Conservation (phyloP, 2,329 filamentous ascomycete species). For the Neospermospora avenae region DNA sequence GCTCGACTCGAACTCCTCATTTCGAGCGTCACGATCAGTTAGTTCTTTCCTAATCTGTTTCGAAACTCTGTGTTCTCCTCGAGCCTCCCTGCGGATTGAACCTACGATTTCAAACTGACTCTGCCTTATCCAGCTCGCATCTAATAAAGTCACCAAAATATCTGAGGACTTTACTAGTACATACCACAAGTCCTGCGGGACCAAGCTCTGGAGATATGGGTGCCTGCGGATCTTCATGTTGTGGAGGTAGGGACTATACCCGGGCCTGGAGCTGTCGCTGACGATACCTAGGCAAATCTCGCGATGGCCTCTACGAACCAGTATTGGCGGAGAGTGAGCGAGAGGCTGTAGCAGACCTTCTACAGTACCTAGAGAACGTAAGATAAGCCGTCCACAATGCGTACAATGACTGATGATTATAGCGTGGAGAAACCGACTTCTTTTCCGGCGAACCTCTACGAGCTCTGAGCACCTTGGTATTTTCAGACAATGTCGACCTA, state of each 20-base stretch:
- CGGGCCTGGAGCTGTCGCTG: constrained; percentile 35
- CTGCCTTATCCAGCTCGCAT: constrained; percentile 29
- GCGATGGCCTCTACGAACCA: constrained; percentile 79
- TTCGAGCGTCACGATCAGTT: background rate
- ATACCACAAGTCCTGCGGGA: constrained; percentile 31
- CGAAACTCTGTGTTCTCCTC: too few relatives aligned
- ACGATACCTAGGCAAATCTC: constrained; percentile 60
- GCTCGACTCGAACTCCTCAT: constrained; percentile 6
- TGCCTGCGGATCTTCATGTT: constrained; percentile 60
- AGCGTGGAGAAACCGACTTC: constrained; percentile 95
- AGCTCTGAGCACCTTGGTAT: constrained; percentile 92
- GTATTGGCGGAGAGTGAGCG: constrained; percentile 93
- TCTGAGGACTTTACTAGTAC: constrained; percentile 20
- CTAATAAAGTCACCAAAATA: constrained; percentile 24
- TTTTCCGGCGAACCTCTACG: constrained; percentile 93
- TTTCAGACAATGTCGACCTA: constrained; percentile 97
- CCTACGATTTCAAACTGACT: constrained; percentile 11
- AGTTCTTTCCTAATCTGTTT: background rate
- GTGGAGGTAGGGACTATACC: constrained; percentile 45
- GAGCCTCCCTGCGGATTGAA: constrained; percentile 14
- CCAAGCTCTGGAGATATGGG: constrained; percentile 50
- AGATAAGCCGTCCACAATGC: constrained; percentile 5
- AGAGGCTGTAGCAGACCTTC: constrained; percentile 91
- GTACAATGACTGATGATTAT: constrained; percentile 21
- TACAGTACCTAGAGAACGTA: constrained; percentile 97